These are phyloP conservation scores for Laburnicola sp. DNA, from an alignment of 2,329 filamentous ascomycete genomes.

Conservation along the genomic window DNA sequence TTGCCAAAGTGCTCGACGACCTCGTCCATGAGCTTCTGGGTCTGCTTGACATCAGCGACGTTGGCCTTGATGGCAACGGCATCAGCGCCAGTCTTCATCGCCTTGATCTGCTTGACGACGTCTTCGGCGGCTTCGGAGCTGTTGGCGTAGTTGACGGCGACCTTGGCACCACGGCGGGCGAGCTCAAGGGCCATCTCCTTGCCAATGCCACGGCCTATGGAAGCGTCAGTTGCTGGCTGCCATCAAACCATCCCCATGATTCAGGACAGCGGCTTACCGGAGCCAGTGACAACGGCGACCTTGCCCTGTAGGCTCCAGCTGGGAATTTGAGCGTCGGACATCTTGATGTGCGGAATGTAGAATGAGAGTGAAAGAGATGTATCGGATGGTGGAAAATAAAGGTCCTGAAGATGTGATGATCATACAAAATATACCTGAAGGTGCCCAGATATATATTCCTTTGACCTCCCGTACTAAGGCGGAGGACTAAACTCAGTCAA, in stretches of 20 bases:
- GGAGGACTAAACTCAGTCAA: slow-evolving; percentile 32
- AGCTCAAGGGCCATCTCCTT: slow-evolving; percentile 68
- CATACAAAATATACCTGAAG: slow-evolving; percentile 20
- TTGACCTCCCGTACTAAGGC: slow-evolving; percentile 35
- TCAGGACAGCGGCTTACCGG: slow-evolving; percentile 42
- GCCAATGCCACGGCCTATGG: slow-evolving; percentile 64
- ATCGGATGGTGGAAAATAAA: slow-evolving; percentile 9
- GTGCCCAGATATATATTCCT: slow-evolving; percentile 37
- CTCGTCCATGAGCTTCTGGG: slow-evolving; percentile 64
- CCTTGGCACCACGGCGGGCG: slow-evolving; percentile 65
- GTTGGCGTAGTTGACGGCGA: slow-evolving; percentile 70
- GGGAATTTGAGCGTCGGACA: slow-evolving; percentile 45
- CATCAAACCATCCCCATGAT: background rate
- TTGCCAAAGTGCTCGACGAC: slow-evolving; percentile 66
- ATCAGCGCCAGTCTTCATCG: slow-evolving; percentile 60
- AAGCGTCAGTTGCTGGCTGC: slow-evolving; percentile 20
- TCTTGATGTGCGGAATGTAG: slow-evolving; percentile 31
- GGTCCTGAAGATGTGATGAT: slow-evolving; percentile 24
- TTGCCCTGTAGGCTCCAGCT: slow-evolving; percentile 58
- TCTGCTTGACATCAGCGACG: slow-evolving; percentile 66
- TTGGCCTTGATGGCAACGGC: slow-evolving; percentile 69
- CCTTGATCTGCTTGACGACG: slow-evolving; percentile 68
- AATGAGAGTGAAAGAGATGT: slow-evolving; percentile 7
- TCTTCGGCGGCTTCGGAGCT: slow-evolving; percentile 65
- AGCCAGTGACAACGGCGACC: slow-evolving; percentile 58